These are phyloP conservation scores for Ganoderma resinaceum DNA, from an alignment of 1,284 basidiomycete species.

Conservation along the genomic window DNA sequence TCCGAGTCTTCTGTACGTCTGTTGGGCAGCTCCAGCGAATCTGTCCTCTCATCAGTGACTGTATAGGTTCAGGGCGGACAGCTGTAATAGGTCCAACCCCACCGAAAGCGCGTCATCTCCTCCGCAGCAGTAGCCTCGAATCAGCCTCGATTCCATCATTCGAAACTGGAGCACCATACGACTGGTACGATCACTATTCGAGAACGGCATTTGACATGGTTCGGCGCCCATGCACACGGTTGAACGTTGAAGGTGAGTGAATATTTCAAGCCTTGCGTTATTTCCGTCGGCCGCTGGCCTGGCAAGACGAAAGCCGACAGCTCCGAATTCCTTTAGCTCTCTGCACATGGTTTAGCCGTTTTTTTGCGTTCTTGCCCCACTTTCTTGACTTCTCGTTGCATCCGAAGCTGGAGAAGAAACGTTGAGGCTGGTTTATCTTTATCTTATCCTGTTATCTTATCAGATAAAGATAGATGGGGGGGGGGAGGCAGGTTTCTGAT, in stretches of 20 bases:
- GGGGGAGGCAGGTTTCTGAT: not conserved
- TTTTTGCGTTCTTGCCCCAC: not conserved
- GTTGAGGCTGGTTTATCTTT: not conserved
- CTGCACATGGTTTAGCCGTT: not conserved
- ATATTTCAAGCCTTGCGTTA: not conserved
- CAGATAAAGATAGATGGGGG: conserved; percentile 2
- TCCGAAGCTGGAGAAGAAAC: not conserved
- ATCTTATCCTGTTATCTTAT: conserved; percentile 7
- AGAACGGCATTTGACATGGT: not conserved
- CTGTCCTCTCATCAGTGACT: not conserved
- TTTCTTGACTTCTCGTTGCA: not conserved
- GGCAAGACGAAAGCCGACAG: not conserved
- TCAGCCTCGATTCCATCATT: not conserved
- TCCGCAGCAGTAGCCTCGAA: no score
- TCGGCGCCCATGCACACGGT: not conserved
- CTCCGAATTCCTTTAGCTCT: not conserved
- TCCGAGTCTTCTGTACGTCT: not conserved
- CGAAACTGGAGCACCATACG: not conserved
- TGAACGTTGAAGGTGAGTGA: not conserved
- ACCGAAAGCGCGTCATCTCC: not conserved
- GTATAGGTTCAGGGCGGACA: not conserved
- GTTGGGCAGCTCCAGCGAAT: not conserved
- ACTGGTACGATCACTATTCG: not conserved
- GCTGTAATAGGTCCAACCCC: not conserved
- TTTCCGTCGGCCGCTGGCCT: not conserved